Evolutionary conservation across 2,329 filamentous ascomycete genomes (phyloP).

Genomic region (Epichloe uncinata): DNA sequence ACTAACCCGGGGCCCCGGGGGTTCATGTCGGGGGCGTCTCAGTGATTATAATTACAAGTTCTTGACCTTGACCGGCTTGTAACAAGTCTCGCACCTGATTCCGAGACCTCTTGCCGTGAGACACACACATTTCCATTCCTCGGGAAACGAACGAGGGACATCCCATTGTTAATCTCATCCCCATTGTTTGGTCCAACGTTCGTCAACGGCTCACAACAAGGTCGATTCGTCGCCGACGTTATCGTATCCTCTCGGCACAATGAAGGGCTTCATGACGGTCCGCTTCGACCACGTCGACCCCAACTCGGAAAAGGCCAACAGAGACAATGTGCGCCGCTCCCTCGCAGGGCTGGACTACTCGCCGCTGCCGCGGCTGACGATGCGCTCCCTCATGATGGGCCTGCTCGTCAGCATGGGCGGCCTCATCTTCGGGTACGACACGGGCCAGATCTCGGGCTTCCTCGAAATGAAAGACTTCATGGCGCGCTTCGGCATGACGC

Average conservation of each 20-base stretch:
- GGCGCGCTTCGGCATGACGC: slow-evolving; percentile 32
- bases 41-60: too few relatives aligned
- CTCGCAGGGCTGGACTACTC: slow-evolving; percentile 30
- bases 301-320: slow-evolving; percentile 21
- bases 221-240: too few relatives aligned
- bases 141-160: too few relatives aligned
- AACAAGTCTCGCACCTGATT: too few relatives aligned
- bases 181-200: too few relatives aligned
- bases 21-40: too few relatives aligned
- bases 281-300: slow-evolving; percentile 30
- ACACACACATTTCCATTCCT: too few relatives aligned
- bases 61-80: too few relatives aligned
- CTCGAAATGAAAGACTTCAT: slow-evolving; percentile 45
- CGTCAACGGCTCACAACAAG: too few relatives aligned
- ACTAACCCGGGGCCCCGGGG: too few relatives aligned
- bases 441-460: slow-evolving; percentile 43
- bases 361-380: slow-evolving; percentile 26
- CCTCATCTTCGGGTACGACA: slow-evolving; percentile 34
- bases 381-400: slow-evolving; percentile 24
- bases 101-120: too few relatives aligned
- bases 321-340: slow-evolving; percentile 18
- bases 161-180: too few relatives aligned
- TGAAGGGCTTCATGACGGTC: slow-evolving; percentile 18
- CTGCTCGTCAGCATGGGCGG: slow-evolving; percentile 32
- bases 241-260: background rate